Percentiles rank a stretch among this genome's conserved stretches.
phyloP scores from a whole-genome alignment of 495 filamentous ascomycete genomes.

The Achaetomiella virescens region DNA sequence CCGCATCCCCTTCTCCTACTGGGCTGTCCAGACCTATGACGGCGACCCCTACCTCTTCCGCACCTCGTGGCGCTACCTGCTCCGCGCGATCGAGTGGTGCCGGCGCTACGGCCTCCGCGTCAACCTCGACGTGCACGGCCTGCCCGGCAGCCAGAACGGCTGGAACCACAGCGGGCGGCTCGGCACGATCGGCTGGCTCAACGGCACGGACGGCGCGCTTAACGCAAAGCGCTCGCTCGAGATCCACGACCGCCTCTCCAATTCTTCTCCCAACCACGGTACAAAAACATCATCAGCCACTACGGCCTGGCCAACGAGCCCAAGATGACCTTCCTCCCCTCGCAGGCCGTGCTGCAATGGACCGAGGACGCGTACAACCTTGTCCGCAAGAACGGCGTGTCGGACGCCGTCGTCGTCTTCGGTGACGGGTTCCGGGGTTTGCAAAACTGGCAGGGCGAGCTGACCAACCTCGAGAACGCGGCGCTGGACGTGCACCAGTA shows the following conservation, averaged over 20 bases:
- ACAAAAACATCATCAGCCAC: conserved; percentile 75
- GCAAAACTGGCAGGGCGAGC: conserved; percentile 66
- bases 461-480: conserved; percentile 51
- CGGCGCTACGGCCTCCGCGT: conserved; percentile 90
- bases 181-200: conserved; percentile 69
- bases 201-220: conserved; percentile 59
- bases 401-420: conserved; percentile 57
- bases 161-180: conserved; percentile 83
- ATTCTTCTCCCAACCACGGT: conserved; percentile 81
- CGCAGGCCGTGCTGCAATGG: conserved; percentile 61
- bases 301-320: conserved; percentile 88
- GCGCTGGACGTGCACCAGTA: conserved; percentile 94
- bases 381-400: conserved; percentile 64
- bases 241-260: conserved; percentile 68
- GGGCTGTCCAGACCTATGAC: conserved; percentile 81
- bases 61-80: conserved; percentile 87
- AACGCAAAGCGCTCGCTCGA: conserved; percentile 75
- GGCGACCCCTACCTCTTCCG: conserved; percentile 84
- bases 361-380: conserved; percentile 56
- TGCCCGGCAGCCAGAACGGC: conserved; percentile 81
- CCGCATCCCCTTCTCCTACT: conserved; percentile 91
- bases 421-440: conserved; percentile 83
- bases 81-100: conserved; percentile 86
- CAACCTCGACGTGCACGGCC: conserved; percentile 86
- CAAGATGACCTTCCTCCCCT: conserved; percentile 60